Evolutionary conservation across 805 yeast species (phyloP), one percentile per base, ranked within the genome.

Genomic region (Kodamaea jinghongensis): DNA sequence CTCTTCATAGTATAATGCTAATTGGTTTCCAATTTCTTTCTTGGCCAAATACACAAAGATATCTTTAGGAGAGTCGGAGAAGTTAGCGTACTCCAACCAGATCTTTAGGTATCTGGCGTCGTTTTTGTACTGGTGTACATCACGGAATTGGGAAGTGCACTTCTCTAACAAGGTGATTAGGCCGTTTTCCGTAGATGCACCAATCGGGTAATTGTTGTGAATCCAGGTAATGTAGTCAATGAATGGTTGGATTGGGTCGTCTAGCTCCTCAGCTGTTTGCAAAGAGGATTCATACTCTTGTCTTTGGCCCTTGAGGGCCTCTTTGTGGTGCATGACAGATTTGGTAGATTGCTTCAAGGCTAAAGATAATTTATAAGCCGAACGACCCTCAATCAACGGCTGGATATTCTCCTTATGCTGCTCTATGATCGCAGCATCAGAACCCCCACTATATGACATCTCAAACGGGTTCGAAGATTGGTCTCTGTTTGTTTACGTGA

Each of bases 191-290:
- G 71, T 66, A 3, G 75, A 70, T 25, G 71, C 68, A 0, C 79
- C 95, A 28, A 80, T 78, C 0, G 90, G 86, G 51, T 61, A 81
- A 46, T 65, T 74, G 25, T 71, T 70, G 43, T 74, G 78, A 8
- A 78, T 74, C 95, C 96, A 88, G n/a, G 69, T 56, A 9, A 89
- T 67, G 51, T 86, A 89, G 13, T 81, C 82, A n/a, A 87, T 46
- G 58, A 74, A 88, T 1, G 80, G 76, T 45, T 85, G 87, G 15
- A 89, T 56, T 0, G 96, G 96, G 57, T 90, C 96, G 61, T 89
- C 96, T 30, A 79, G 57, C 11, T 81, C 87, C 4, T 78, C 83
- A 6, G 78, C 46, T 1, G 67, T 66, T 7, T 55, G 54, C 10
- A 89, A 53, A n/a, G 57, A 61, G 2, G 52, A 50, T 52, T 86